Base-by-base conservation (phyloP, 139 green algal genomes). In the Tetradesmus obliquus region DNA sequence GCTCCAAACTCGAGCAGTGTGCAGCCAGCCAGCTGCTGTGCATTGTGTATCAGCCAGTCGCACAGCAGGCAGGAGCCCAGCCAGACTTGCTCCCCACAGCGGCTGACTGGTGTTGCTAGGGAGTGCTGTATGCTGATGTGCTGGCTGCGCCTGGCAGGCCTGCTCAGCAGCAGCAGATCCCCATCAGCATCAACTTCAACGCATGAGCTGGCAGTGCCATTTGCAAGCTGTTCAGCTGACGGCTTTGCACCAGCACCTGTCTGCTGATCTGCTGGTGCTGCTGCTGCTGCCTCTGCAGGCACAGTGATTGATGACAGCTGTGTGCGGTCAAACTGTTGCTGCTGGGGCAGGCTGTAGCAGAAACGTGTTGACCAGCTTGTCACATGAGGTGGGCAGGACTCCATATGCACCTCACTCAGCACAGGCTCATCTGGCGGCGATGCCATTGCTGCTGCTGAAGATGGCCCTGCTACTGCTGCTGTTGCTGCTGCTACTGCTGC, bases 81-180 rank as follows among this genome's bases (percentile, higher is more conserved):
- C 91, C 91, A 93, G 45, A 93, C 86, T 82, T 93, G 91, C 92
- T 91, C 72, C 12, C 87, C 87, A 62, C 88, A 91, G 2, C 76
- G 60, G 76, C 32, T 80, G 12, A 91, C 55, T 13, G 88, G 24
- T 3, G 88, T 91, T 20, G 76, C 80, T 24, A 91, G 19, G 4
- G 88, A 91, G 81, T 91, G 88, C 12, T 91, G 71, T 20, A 91
- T 79, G 9, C 51, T 10, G 10, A 91, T 71, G 57, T 87, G 69
- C 1, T 87, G 32, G 17, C 54, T 3, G 13, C 66, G 66, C 9
- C 51, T n/a, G 71, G 53, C 20, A 57, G 88, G 76, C 24, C 88
- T 79, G 32, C 32, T 15, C 2, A 19, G 55, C 10, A 86, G 80
- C 57, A 91, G 13, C 4, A 66, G 32, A 32, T 87, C 76, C 12